phyloP scores from a whole-genome alignment of 1,284 basidiomycete genomes.

The Sanghuangporus sanghuang region DNA sequence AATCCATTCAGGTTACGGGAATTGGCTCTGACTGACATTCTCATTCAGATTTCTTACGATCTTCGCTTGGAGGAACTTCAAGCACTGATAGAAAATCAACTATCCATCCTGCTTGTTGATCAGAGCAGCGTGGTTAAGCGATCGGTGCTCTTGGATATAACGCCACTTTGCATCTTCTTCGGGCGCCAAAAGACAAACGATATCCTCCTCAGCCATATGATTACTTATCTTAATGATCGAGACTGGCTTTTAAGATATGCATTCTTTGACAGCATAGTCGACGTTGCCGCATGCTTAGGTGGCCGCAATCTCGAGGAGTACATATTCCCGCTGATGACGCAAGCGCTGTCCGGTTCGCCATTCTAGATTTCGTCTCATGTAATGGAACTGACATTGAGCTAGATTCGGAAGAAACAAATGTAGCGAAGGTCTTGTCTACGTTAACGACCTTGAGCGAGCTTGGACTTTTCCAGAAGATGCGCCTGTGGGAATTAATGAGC shows the following conservation, averaged over 20 bases:
- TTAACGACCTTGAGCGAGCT: conserved; percentile 84
- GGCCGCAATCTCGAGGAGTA: conserved; percentile 83
- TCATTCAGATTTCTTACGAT: conserved; percentile 78
- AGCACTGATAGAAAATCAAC: conserved; percentile 80
- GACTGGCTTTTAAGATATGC: conserved; percentile 90
- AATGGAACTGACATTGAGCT: conserved; percentile 8
- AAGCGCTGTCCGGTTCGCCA: conserved; percentile 77
- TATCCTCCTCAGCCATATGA: conserved; percentile 93
- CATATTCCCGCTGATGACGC: conserved; percentile 91
- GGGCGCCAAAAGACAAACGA: conserved; percentile 93
- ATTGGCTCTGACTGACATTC: conserved; percentile 2
- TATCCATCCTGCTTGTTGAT: conserved; percentile 74
- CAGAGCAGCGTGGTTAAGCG: conserved; percentile 73
- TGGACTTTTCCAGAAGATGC: conserved; percentile 83
- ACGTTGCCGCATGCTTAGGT: conserved; percentile 90
- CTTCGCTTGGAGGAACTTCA: conserved; percentile 83
- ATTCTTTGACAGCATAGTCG: conserved; percentile 95
- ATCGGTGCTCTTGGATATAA: conserved; percentile 75
- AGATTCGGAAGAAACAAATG: conserved; percentile 95
- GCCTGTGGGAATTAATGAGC: conserved; percentile 93
- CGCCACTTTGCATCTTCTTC: conserved; percentile 88
- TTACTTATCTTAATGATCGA: conserved; percentile 95
- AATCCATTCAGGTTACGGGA: background rate
- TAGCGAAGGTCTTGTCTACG: conserved; percentile 81
- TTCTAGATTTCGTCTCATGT: conserved; percentile 3